Evolutionary conservation across 352 stramenopile genomes (phyloP).

Genomic region (Salisapilia sapeloensis): DNA sequence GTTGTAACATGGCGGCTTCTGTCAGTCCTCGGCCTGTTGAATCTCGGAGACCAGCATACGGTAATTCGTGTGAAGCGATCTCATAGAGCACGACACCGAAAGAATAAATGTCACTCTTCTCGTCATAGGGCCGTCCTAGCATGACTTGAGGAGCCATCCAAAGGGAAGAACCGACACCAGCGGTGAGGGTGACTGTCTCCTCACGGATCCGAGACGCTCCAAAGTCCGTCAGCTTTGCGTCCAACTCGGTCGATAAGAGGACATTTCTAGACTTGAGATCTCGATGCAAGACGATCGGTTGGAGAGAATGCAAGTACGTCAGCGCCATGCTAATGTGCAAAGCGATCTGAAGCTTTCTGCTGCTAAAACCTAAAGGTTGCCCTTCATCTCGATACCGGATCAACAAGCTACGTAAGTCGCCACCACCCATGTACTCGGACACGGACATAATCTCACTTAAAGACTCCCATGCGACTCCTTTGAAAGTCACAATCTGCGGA

Average conservation of each 20-base stretch:
- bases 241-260: conserved; percentile 13
- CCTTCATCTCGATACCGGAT: conserved; percentile 21
- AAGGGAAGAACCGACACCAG: conserved; percentile 45
- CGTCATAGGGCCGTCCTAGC: conserved; percentile 21
- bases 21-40: conserved; percentile 12
- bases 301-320: conserved; percentile 40
- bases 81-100: conserved; percentile 38
- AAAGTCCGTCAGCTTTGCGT: conserved; percentile 69
- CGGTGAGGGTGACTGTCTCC: conserved; percentile 40
- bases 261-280: conserved; percentile 27
- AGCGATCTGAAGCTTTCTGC: conserved; percentile 24
- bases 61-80: conserved; percentile 25
- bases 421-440: conserved; percentile 58
- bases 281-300: conserved; percentile 21
- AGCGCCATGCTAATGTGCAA: conserved; percentile 37
- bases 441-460: conserved; percentile 32
- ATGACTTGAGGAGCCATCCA: conserved; percentile 57
- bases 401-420: conserved; percentile 44
- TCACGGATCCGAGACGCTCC: conserved; percentile 35
- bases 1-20: conserved; percentile 12
- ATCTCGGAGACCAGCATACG: too few species aligned
- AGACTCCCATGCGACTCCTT: conserved; percentile 48
- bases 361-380: conserved; percentile 19
- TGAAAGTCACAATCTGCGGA: conserved; percentile 37
- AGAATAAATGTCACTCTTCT: conserved; percentile 33